Percentiles rank a stretch among this genome's conserved stretches.
These are phyloP conservation scores for Podila verticillata DNA, from an alignment of 192 early-diverging fungal genomes.

Conservation along the genomic window DNA sequence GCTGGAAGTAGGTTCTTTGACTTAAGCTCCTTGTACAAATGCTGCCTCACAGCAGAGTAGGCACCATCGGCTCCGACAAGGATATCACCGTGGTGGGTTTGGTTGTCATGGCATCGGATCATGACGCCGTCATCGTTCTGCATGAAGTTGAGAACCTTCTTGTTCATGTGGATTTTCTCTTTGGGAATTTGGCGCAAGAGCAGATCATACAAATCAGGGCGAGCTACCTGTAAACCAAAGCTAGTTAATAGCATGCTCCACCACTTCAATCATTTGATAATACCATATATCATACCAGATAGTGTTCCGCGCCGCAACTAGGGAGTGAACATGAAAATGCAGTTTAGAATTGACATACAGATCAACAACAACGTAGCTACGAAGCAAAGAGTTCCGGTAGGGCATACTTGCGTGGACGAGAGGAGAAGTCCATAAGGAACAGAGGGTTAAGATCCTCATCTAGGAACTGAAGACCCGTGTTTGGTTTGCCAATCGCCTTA, in stretches of 20 bases:
- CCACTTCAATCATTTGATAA: too few species aligned
- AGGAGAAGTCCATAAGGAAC: too few species aligned
- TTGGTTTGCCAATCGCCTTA: not conserved
- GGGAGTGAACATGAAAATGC: not conserved
- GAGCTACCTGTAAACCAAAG: not conserved
- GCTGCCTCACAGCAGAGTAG: constrained; percentile 4
- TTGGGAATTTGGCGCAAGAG: not conserved
- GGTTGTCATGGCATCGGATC: constrained; percentile 8
- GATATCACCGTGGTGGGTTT: not conserved
- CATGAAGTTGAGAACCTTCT: not conserved
- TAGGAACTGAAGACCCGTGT: not conserved
- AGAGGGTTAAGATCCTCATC: not conserved
- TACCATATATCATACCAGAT: too few species aligned
- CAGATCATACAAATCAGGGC: not conserved
- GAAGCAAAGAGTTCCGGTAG: not conserved
- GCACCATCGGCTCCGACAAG: constrained; percentile 17
- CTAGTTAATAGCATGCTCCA: too few species aligned
- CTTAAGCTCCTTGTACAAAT: not conserved
- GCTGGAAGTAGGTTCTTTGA: not conserved
- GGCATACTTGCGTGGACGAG: not conserved
- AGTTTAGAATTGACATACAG: too few species aligned
- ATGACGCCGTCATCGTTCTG: constrained; percentile 2
- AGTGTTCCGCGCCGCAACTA: too few species aligned
- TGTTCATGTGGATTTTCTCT: constrained; percentile 7
- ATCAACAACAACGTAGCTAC: not conserved